Percentiles rank a stretch among this genome's conserved stretches.
Evolutionary conservation across 73 alveolate genomes (phyloP).

Genomic region (Uronychia binucleata): DNA sequence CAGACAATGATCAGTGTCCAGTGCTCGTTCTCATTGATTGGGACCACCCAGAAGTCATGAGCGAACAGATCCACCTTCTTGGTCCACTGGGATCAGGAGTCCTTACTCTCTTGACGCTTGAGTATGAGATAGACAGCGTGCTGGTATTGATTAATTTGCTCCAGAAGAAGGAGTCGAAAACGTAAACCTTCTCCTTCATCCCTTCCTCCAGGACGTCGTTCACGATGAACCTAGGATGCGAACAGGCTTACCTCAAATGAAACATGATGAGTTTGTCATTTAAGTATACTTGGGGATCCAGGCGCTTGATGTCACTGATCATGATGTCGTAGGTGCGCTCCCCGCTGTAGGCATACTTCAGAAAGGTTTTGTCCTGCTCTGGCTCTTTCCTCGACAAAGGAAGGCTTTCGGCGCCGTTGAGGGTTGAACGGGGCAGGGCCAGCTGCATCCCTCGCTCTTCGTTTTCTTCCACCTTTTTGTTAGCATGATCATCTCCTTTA

Average conservation of each 20-base stretch:
- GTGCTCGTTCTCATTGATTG: not conserved
- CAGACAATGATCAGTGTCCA: not conserved
- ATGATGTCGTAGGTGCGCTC: not conserved
- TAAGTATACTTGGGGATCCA: not conserved
- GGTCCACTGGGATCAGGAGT: not conserved
- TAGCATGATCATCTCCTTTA: not conserved
- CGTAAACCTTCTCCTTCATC: not conserved
- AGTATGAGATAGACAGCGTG: not conserved
- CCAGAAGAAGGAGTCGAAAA: not conserved
- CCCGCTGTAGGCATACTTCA: not conserved
- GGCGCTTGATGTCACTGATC: not conserved
- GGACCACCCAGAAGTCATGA: not conserved
- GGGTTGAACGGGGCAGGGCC: too few relatives aligned
- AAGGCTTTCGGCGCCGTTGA: not conserved
- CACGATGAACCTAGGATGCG: not conserved
- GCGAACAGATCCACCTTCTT: not conserved
- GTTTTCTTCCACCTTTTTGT: not conserved
- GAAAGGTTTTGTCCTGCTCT: not conserved
- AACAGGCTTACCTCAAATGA: not conserved
- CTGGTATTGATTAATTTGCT: not conserved
- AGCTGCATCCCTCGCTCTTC: too few relatives aligned
- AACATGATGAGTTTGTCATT: not conserved
- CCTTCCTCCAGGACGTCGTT: not conserved
- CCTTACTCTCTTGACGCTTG: not conserved
- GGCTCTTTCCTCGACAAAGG: not conserved